phyloP scores from a whole-genome alignment of 1,139 yeast genomes.

The Yamadazyma blattariae region DNA sequence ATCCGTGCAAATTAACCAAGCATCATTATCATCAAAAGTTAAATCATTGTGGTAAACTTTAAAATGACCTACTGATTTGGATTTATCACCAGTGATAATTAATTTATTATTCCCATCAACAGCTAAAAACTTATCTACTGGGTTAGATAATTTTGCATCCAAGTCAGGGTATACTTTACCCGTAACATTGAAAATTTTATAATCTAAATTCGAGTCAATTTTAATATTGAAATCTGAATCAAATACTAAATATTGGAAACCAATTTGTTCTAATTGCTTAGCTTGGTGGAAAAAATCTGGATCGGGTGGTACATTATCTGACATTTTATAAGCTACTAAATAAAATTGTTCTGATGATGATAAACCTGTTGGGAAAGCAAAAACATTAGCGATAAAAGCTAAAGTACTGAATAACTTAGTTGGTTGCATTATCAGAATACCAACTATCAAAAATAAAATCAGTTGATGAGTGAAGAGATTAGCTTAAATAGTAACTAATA shows the following conservation, averaged over 20 bases:
- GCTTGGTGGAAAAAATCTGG: neutral
- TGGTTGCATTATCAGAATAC: too few relatives aligned
- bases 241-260: slow-evolving; percentile 6
- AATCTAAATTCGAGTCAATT: slow-evolving; percentile 3
- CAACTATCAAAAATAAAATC: neutral
- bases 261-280: neutral
- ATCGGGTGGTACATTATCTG: too few relatives aligned
- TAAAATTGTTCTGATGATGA: slow-evolving; percentile 5
- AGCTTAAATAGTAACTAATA: too few relatives aligned
- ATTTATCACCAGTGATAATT: neutral
- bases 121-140: slow-evolving; percentile 2
- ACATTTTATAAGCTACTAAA: slow-evolving; percentile 8
- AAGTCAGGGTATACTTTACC: slow-evolving; percentile 8
- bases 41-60: slow-evolving; percentile 6
- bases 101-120: neutral
- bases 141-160: slow-evolving; percentile 1
- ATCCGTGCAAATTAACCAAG: slow-evolving; percentile 8
- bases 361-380: neutral
- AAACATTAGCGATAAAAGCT: too few relatives aligned
- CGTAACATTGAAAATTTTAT: slow-evolving; percentile 3
- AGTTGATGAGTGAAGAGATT: neutral
- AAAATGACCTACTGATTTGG: neutral
- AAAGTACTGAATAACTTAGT: too few relatives aligned
- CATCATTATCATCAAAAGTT: slow-evolving; percentile 1
- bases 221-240: slow-evolving; percentile 5